These are phyloP conservation scores for Tylopilus orsonianus DNA, from an alignment of 1,284 basidiomycete species.

Conservation along the genomic window DNA sequence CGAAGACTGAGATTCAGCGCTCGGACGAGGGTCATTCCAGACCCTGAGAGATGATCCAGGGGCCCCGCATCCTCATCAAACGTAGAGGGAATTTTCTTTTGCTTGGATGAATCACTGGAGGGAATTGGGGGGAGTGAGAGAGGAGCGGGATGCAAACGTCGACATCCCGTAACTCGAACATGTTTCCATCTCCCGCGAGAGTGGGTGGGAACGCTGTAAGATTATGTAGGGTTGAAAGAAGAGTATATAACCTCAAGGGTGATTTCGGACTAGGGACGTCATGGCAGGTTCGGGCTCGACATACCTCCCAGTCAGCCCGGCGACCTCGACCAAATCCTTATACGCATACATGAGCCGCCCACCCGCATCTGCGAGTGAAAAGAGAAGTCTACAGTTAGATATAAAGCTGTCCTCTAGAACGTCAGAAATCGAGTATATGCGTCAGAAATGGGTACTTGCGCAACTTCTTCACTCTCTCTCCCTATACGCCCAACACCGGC, in stretches of 20 bases:
- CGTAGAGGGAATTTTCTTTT: conserved; percentile 1
- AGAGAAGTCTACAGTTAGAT: conserved; percentile 87
- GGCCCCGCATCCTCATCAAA: conserved; percentile 20
- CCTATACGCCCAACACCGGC: conserved; percentile 87
- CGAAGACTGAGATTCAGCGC: conserved; percentile 72
- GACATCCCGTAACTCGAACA: conserved; percentile 65
- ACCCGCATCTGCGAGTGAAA: conserved; percentile 94
- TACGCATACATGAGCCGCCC: conserved; percentile 91
- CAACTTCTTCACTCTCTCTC: conserved; percentile 92
- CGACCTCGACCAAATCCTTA: conserved; percentile 90
- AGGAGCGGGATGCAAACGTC: conserved; percentile 73
- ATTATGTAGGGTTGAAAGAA: conserved; percentile 84
- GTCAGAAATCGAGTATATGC: conserved; percentile 7
- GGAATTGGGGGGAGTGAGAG: neutral
- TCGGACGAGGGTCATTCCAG: conserved; percentile 58
- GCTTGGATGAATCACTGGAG: conserved; percentile 2
- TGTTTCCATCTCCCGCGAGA: conserved; percentile 32
- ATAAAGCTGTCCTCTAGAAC: conserved; percentile 65
- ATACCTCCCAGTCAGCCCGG: conserved; percentile 82
- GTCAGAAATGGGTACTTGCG: conserved; percentile 48
- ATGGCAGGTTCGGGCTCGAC: neutral
- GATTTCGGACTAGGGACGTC: neutral
- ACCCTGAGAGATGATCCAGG: conserved; percentile 21
- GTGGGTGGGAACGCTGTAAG: conserved; percentile 51
- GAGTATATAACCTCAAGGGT: conserved; percentile 63